Conservation (phyloP, 2,329 filamentous ascomycete species). For the Monilinia aucupariae region DNA sequence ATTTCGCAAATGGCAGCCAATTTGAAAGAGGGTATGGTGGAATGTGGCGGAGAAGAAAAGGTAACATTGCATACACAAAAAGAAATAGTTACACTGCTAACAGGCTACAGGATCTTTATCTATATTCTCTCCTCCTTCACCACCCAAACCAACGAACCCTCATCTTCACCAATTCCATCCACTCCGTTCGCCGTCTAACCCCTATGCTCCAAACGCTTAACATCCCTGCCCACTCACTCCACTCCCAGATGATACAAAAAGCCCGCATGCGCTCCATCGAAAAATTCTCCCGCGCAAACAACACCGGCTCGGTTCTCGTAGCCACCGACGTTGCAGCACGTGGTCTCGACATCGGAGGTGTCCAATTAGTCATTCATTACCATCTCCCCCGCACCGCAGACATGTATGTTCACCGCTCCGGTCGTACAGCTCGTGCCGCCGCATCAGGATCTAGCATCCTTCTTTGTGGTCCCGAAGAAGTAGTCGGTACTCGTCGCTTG, state of each 20-base stretch:
- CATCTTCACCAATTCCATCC: conserved; percentile 95
- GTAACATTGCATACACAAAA: conserved; percentile 39
- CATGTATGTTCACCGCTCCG: conserved; percentile 91
- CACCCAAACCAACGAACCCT: conserved; percentile 76
- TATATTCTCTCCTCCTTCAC: conserved; percentile 81
- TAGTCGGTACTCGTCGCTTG: conserved; percentile 73
- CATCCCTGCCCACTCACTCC: conserved; percentile 69
- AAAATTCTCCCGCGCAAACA: conserved; percentile 66
- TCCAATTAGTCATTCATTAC: conserved; percentile 90
- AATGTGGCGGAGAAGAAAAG: conserved; percentile 92
- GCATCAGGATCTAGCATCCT: conserved; percentile 75
- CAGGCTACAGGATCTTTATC: conserved; percentile 67
- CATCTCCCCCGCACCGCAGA: conserved; percentile 89
- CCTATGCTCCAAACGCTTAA: conserved; percentile 80
- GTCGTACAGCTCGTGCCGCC: conserved; percentile 82
- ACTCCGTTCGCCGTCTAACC: conserved; percentile 77
- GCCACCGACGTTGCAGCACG: conserved; percentile 92
- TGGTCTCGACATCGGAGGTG: conserved; percentile 85
- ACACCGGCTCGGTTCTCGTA: conserved; percentile 63
- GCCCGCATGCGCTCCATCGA: conserved; percentile 89
- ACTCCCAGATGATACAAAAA: conserved; percentile 95
- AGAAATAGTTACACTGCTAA: conserved; percentile 23
- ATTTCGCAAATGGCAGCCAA: conserved; percentile 80
- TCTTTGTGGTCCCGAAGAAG: conserved; percentile 87
- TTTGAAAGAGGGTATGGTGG: conserved; percentile 82